These are phyloP conservation scores for Wickerhamiella allomyrinae DNA, from an alignment of 805 yeast species.

Conservation along the genomic window DNA sequence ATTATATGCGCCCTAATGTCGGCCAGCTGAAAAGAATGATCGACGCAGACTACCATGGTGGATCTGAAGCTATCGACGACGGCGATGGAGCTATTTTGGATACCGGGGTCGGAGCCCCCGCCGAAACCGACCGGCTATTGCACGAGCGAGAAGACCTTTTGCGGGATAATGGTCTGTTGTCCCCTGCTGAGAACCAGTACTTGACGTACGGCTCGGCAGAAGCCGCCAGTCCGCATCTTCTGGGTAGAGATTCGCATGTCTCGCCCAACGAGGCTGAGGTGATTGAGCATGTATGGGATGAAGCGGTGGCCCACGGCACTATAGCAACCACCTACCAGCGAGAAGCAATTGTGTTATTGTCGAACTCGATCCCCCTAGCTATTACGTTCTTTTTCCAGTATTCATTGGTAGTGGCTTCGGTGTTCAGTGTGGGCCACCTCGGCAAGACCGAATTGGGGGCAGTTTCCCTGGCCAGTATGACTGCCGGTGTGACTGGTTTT, in stretches of 20 bases:
- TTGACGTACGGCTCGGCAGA: not conserved
- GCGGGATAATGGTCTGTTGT: slow-evolving; percentile 11
- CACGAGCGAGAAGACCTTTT: slow-evolving; percentile 22
- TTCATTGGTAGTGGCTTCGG: slow-evolving; percentile 61
- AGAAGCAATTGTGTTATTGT: slow-evolving; percentile 20
- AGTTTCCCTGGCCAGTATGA: slow-evolving; percentile 70
- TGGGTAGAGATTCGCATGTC: not conserved
- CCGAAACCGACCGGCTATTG: slow-evolving; percentile 19
- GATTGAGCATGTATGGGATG: slow-evolving; percentile 21
- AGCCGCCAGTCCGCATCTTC: not conserved
- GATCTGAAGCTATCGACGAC: slow-evolving; percentile 8
- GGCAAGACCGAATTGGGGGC: slow-evolving; percentile 75
- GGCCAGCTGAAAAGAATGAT: slow-evolving; percentile 1
- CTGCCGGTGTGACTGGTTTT: slow-evolving; percentile 60
- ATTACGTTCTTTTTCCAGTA: slow-evolving; percentile 59
- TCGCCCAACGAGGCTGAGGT: slow-evolving; percentile 5
- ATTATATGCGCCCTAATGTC: slow-evolving; percentile 7
- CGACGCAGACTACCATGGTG: slow-evolving; percentile 4
- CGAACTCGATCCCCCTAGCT: slow-evolving; percentile 38
- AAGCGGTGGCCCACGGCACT: slow-evolving; percentile 20
- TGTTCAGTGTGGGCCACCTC: slow-evolving; percentile 68
- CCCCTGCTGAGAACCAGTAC: not conserved
- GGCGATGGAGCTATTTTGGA: slow-evolving; percentile 19
- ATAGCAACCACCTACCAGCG: slow-evolving; percentile 15
- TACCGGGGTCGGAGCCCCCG: slow-evolving; percentile 18